Conservation (phyloP, 225 moss, liverwort and hornwort species). For the Sphagnum tenellum region DNA sequence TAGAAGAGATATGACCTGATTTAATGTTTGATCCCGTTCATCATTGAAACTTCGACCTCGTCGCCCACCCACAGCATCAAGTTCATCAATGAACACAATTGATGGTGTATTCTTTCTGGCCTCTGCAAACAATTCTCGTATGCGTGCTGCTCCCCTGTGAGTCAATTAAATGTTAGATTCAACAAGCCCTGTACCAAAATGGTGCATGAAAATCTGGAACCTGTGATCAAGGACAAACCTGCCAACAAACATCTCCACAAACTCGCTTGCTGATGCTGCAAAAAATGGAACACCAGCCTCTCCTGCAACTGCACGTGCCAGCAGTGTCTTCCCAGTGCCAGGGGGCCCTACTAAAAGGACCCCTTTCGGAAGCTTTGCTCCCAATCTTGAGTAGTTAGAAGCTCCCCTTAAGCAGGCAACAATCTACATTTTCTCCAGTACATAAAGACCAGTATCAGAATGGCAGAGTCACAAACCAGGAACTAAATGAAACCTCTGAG, state of each 20-base stretch:
- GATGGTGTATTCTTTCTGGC: slow-evolving; percentile 81
- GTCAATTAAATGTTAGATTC: background rate
- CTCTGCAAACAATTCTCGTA: slow-evolving; percentile 82
- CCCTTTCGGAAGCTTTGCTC: slow-evolving; percentile 86
- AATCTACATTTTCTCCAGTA: slow-evolving; percentile 27
- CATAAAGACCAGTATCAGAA: too few species aligned
- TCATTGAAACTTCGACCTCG: slow-evolving; percentile 95
- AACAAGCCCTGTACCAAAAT: too few species aligned
- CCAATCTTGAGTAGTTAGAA: slow-evolving; percentile 67
- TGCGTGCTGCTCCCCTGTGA: slow-evolving; percentile 79
- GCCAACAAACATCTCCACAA: slow-evolving; percentile 99
- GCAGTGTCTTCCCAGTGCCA: slow-evolving; percentile 82
- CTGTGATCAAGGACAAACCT: slow-evolving; percentile 24
- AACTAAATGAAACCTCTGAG: too few species aligned
- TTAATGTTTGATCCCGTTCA: slow-evolving; percentile 89
- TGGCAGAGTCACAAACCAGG: too few species aligned
- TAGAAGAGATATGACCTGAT: slow-evolving; percentile 34
- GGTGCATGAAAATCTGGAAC: too few species aligned
- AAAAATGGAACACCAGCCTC: slow-evolving; percentile 94
- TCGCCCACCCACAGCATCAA: slow-evolving; percentile 86
- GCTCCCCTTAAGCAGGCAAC: slow-evolving; percentile 77
- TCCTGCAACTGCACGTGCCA: slow-evolving; percentile 89
- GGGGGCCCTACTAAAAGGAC: slow-evolving; percentile 86
- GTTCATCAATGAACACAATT: slow-evolving; percentile 87
- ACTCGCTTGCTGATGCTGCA: slow-evolving; percentile 94